Base-by-base conservation (phyloP, 2,329 filamentous ascomycete genomes). In the Davidsoniella virescens region DNA sequence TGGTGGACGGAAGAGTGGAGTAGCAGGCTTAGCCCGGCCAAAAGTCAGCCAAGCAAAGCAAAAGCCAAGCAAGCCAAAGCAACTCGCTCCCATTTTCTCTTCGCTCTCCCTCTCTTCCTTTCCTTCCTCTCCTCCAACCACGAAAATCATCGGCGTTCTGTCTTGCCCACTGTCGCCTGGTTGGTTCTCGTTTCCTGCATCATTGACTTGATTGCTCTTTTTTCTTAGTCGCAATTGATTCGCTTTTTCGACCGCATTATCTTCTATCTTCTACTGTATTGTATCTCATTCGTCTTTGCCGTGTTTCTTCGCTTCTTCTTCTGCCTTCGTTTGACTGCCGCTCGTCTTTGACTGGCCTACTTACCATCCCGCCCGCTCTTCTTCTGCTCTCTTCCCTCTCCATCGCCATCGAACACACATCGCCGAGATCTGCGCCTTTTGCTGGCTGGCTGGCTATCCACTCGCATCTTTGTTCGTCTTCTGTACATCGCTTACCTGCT, bases 41-140 rank as follows among this genome's bases (percentile, higher is more conserved):
- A 3, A 9, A 33, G 12, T 33, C 29, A 12, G 29, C 39, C 16
- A 41, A 41, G 39, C 12, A 12, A 38, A 38, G 10, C 36, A 38
- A 41, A 41, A 18, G 26, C 26, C 26, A 8, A 33, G 29, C 29
- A 9, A 33, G 29, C 29, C 29, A 33, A 33, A 33, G 29, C 12
- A 12, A 33, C 29, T 33, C 29, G 29, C 29, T 33, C 29, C 29
- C 44, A 33, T 38, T 43, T 46, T 46, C 43, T 47, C 44, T 44
- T 43, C 26, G 45, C 50, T n/a, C 20, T 20, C 12, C 39, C 25
- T 37, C 37, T 47, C 33, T 33, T 47, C 44, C 38, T 45, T 18
- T 36, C 40, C 33, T 43, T 42, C 23, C 42, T 47, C 42, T 50
- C 18, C 29, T 33, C 29, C 29, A 33, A 33, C 29, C 12, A 33